Evolutionary conservation across 768 basidiomycete genomes (phyloP), one percentile per base, ranked within the genome.

Genomic region (Calocybe indica): DNA sequence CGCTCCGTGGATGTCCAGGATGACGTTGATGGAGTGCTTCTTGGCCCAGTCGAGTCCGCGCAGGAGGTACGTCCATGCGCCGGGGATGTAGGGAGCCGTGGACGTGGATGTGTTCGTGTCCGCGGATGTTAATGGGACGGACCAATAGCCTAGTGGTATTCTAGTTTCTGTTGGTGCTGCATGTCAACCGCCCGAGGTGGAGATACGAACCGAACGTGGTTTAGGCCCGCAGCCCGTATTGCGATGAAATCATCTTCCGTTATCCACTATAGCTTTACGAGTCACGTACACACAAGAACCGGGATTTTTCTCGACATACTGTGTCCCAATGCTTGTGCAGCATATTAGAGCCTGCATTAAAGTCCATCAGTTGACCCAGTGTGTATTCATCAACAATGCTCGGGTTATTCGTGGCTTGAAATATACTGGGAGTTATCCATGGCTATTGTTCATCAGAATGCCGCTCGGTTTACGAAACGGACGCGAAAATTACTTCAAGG

Each of bases 381-480:
- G 82, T 85, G 52, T 68, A 83, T 58, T 83, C 81, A 52, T 85
- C 82, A 5, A 83, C 64, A 31, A 85, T 72, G 35, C 64, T 65
- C 32, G 66, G 62, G 52, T 83, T 80, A 35, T 73, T 72, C 33
- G 80, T 85, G 57, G 69, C 75, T 51, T 81, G 71, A 51, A 88
- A 88, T 8, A 88, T 68, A 55, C 82, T 84, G 1, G 86, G 86
- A 1, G 83, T 87, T 47, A 88, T 88, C 86, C 86, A 88, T 31
- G 85, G 84, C 81, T 86, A 33, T 29, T 7, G 12, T 11, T 29
- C 35, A 13, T 46, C 11, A 46, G 36, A 41, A 47, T 32, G 12
- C 32, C 30, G 37, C 38, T 44, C 36, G 7, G 42, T 31, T 42
- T 6, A 6, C 15, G 8, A 43, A 34, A 34, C 37, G 9, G 32